Base-by-base conservation (phyloP, 1,139 yeast species). In the Kodamaea fungicola region DNA sequence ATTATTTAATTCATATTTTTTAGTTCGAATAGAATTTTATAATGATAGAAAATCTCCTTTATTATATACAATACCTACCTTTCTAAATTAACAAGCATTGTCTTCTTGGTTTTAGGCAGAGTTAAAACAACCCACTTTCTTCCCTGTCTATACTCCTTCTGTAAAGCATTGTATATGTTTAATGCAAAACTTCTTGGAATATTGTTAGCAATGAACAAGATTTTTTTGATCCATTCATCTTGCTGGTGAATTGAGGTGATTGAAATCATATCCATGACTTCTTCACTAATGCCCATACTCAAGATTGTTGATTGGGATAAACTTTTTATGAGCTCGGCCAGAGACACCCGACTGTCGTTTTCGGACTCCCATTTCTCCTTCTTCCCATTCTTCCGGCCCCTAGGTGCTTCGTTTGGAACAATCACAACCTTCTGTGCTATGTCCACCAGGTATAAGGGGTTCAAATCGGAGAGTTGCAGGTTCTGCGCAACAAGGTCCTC, bases 201-300 rank as follows among this genome's bases (percentile, higher is more conserved):
- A 22, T 67, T 60, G 42, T 68, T 68, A 35, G 62, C 62, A 6
- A 61, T 53, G 29, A 89, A 88, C 8, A 89, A 85, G 2, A 89
- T 89, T 49, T 86, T 83, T 48, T 95, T 69, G 32, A 80, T 65
- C 96, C 97, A 90, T 70, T 89, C 96, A 43, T 90, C 97, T 29
- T 80, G 82, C 45, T 80, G 88, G 30, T 73, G 72, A 13, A 90
- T 71, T 0, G 95, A 82, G 0, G 95, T 83, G 1, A 83, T 74
- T 24, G 83, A 70, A 31, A 90, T 86, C 72, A 88, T 86, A 32
- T 87, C 94, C 41, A 90, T 55, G 1, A 86, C 85, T 46, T 88
- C 97, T 49, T 88, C 96, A 42, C 83, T 74, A 2, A 77, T 78
- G 54, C 92, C 97, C 27, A 90, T 74, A 1, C 84, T 74, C 32